Percentiles rank a stretch among this genome's conserved stretches.
These are phyloP conservation scores for Ramaria rubella DNA, from an alignment of 768 basidiomycete species.

Conservation along the genomic window DNA sequence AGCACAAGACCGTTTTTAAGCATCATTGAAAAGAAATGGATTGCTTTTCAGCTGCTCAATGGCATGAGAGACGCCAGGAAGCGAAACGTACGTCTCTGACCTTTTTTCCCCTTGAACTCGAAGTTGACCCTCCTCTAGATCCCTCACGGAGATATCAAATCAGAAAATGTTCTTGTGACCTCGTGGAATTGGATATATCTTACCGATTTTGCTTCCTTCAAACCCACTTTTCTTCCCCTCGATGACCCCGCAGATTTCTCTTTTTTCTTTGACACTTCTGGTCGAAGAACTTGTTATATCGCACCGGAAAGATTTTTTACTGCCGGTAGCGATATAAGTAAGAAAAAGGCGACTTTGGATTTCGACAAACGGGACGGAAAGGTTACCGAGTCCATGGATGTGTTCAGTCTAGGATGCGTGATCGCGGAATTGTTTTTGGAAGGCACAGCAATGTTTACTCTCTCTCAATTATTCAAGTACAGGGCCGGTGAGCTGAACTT, in stretches of 20 bases:
- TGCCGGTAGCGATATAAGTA: constrained; percentile 57
- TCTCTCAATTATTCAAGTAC: constrained; percentile 94
- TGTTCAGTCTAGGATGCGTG: constrained; percentile 92
- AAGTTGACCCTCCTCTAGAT: constrained; percentile 35
- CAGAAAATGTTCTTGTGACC: constrained; percentile 92
- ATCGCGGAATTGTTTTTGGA: constrained; percentile 94
- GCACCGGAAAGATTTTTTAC: constrained; percentile 95
- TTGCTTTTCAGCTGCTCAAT: constrained; percentile 85
- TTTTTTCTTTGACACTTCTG: constrained; percentile 95
- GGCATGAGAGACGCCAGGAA: constrained; percentile 78
- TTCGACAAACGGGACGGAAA: constrained; percentile 63
- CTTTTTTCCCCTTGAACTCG: neutral
- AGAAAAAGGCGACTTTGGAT: constrained; percentile 50
- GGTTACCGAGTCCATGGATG: constrained; percentile 95
- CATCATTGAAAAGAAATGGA: constrained; percentile 94
- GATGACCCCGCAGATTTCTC: constrained; percentile 98
- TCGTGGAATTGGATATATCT: constrained; percentile 95
- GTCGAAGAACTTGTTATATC: constrained; percentile 88
- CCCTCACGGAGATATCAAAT: constrained; percentile 97
- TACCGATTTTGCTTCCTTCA: constrained; percentile 93
- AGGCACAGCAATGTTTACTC: constrained; percentile 85
- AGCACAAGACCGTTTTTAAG: constrained; percentile 96
- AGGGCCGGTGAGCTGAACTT: constrained; percentile 77
- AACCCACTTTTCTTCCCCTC: constrained; percentile 90
- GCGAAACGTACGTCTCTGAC: constrained; percentile 40